Percentiles rank a stretch among this genome's conserved stretches.
phyloP scores from a whole-genome alignment of 2,329 filamentous ascomycete genomes.

The Neonectria magnoliae region DNA sequence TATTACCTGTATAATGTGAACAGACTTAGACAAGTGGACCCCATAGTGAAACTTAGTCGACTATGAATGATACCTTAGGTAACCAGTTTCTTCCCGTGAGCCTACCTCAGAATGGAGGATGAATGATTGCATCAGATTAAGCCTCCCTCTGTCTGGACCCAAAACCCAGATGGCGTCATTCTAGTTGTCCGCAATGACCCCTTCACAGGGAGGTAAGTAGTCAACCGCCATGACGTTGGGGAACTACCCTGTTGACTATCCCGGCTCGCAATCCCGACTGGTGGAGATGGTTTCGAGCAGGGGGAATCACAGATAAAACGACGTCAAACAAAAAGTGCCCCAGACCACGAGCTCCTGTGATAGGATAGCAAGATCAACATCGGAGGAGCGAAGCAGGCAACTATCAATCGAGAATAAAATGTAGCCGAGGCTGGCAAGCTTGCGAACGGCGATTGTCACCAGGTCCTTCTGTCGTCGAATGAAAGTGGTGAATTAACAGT shows the following conservation, averaged over 20 bases:
- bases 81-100: too few species aligned
- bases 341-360: not conserved
- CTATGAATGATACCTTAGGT: not conserved
- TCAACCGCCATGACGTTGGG: not conserved
- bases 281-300: not conserved
- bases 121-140: not conserved
- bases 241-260: conserved; percentile 9
- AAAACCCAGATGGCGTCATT: conserved; percentile 10
- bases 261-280: not conserved
- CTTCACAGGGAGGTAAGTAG: not conserved
- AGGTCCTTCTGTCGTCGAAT: conserved; percentile 9
- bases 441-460: conserved; percentile 2
- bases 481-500: conserved; percentile 13
- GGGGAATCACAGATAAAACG: not conserved
- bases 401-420: not conserved
- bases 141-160: not conserved
- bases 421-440: not conserved
- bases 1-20: not conserved
- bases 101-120: too few species aligned
- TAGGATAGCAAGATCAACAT: not conserved
- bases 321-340: not conserved
- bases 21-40: not conserved
- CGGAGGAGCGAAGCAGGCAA: not conserved
- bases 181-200: not conserved
- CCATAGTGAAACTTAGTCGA: not conserved